Base-by-base conservation (phyloP, 164 flowering plant species). In the Annona cherimola region DNA sequence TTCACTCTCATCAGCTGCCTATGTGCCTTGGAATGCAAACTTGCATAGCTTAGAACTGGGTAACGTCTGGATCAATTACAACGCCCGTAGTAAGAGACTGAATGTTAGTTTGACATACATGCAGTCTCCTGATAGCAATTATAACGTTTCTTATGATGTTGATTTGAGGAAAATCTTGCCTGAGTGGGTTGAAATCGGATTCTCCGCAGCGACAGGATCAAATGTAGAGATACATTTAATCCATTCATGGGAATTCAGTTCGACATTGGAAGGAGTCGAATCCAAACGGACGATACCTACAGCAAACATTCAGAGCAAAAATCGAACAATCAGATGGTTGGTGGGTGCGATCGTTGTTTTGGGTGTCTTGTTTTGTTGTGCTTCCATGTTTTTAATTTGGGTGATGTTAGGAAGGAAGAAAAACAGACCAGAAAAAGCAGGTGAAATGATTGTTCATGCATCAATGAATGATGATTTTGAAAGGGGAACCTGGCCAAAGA, bases 401-500 rank as follows among this genome's bases (percentile, higher is more conserved):
- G 35, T 63, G 2, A 0, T 63, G 20, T 45, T 14, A 67, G 4
- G 18, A 26, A 35, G 8, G 26, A 62, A 39, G 35, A 12, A 44
- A 16, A 42, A 1, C 6, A 60, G 63, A 64, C 3, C 2, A 2
- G 59, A 42, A 19, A 39, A 39, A 39, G 40, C 7, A 6, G 39
- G 42, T 50, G 65, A 55, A 43, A 59, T 2, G 14, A 35, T 2
- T 7, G 19, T 9, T 61, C 72, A n/a, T 1, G 60, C 71, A 14
- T 79, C 78, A 18, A 66, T 72, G 50, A 77, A 79, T 3, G 70
- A 64, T n/a, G 59, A 66, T 5, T 66, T 76, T 63, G 78, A 50
- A 6, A 73, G 72, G 66, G 82, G 79, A 19, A 59, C 80, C 4
- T 79, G 78, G 42, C 79, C 80, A 1, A 61, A 72, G 63, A 75